phyloP scores from a whole-genome alignment of 225 moss, liverwort and hornwort genomes.

The Pseudoscleropodium purum region DNA sequence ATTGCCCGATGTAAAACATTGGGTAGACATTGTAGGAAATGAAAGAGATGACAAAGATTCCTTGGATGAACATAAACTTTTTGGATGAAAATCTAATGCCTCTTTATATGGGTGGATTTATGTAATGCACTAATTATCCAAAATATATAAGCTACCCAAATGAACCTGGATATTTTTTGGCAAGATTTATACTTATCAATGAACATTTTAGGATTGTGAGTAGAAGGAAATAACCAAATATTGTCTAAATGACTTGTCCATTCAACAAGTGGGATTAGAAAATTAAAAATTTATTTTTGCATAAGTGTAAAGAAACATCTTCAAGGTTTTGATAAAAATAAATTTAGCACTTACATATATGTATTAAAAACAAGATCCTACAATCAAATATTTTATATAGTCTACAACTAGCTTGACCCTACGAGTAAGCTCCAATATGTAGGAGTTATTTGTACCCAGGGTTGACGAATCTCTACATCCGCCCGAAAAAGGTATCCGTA shows the following conservation, averaged over 20 bases:
- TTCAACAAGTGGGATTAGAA: background rate
- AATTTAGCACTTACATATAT: too few relatives aligned
- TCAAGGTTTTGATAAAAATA: background rate
- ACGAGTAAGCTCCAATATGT: rapidly evolving
- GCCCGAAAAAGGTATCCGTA: too few relatives aligned
- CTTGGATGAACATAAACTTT: too few relatives aligned
- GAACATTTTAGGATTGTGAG: background rate
- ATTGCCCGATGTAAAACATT: rapidly evolving
- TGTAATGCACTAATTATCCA: rapidly evolving
- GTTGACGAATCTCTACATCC: too few relatives aligned
- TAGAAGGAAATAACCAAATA: background rate
- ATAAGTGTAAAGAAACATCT: background rate
- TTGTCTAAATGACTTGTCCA: background rate
- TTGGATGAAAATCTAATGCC: too few relatives aligned
- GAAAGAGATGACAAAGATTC: too few relatives aligned
- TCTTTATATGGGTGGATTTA: rapidly evolving
- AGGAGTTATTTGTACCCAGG: too few relatives aligned
- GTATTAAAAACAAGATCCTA: background rate
- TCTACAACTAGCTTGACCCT: background rate
- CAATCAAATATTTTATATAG: background rate
- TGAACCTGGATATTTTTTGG: too few relatives aligned
- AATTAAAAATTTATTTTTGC: background rate
- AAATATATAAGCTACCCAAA: too few relatives aligned
- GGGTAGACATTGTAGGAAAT: too few relatives aligned
- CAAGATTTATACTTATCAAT: background rate